Evolutionary conservation across 2,329 filamentous ascomycete genomes (phyloP), one percentile per base, ranked within the genome.

Genomic region (Moelleriella libera): DNA sequence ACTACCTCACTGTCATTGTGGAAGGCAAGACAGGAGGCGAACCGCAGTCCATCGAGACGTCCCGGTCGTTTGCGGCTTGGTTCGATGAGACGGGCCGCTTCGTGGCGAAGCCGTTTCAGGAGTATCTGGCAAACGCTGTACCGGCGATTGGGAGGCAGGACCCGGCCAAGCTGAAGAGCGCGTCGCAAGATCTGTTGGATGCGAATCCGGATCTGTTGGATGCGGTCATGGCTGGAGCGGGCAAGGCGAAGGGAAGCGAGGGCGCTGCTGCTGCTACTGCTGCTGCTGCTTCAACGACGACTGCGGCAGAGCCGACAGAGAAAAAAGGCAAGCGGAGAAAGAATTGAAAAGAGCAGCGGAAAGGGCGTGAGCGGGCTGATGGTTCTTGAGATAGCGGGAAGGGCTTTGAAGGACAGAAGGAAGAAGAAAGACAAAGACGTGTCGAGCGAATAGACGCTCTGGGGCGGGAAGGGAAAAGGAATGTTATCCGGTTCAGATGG

Each of bases 61-160:
- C 73, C 51, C 74, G 75, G 43, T 74, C 82, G 37, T 90, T 92
- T 61, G 76, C 76, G 34, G 71, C 76, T 47, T 92, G 85, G 84
- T 92, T 90, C 56, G 84, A 94, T 63, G 68, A 67, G 48, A 68
- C 72, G 41, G 87, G 87, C 45, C 76, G 74, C 61, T 88, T 92
- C 61, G 75, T 88, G 43, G 75, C 78, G 7, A 70, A 77, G 54
- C 85, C 86, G 5, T 89, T 92, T 66, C 86, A 92, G 72, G 76
- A 81, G 60, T 79, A 86, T 68, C 69, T 92, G 44, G 85, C 84
- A 9, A 74, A 74, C n/a, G 72, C 75, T 41, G 71, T 90, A 4
- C 76, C 80, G 1, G 60, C 75, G 32, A 74, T 90, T 51, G 85
- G 81, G 45, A 72, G 71, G 54, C 72, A 73, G 32, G 85, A 90